phyloP scores from a whole-genome alignment of 2,329 filamentous ascomycete species.

The Claviceps pusilla region DNA sequence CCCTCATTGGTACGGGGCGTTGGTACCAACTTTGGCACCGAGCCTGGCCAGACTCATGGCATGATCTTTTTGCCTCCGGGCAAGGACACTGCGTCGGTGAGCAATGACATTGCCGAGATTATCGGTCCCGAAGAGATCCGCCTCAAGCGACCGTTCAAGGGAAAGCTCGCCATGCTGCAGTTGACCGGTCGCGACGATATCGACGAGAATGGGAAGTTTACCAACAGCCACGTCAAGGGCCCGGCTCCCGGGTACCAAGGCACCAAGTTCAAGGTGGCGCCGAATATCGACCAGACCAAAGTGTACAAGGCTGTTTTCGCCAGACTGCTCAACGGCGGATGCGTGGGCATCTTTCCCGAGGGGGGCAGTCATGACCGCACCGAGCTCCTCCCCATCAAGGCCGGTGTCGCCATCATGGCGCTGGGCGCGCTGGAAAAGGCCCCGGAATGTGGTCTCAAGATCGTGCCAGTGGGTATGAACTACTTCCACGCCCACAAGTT shows the following conservation, averaged over 20 bases:
- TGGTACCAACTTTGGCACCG: slow-evolving; percentile 66
- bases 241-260: slow-evolving; percentile 53
- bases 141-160: slow-evolving; percentile 77
- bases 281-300: slow-evolving; percentile 83
- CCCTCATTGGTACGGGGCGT: slow-evolving; percentile 66
- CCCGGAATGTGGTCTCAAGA: slow-evolving; percentile 77
- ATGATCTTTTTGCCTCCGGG: slow-evolving; percentile 75
- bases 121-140: slow-evolving; percentile 65
- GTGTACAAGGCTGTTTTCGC: slow-evolving; percentile 91
- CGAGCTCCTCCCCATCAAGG: slow-evolving; percentile 81
- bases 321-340: slow-evolving; percentile 66
- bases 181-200: slow-evolving; percentile 68
- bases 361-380: slow-evolving; percentile 91
- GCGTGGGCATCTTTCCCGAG: slow-evolving; percentile 93
- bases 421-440: slow-evolving; percentile 75
- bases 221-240: slow-evolving; percentile 37
- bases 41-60: slow-evolving; percentile 59
- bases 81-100: slow-evolving; percentile 62
- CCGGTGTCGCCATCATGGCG: slow-evolving; percentile 95
- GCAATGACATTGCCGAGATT: slow-evolving; percentile 71
- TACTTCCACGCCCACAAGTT: slow-evolving; percentile 99
- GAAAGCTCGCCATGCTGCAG: slow-evolving; percentile 58
- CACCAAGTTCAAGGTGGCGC: slow-evolving; percentile 72
- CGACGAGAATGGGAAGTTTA: slow-evolving; percentile 48
- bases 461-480: slow-evolving; percentile 96